Evolutionary conservation across 140 eudicot species (phyloP).

Genomic region (Senecio squalidus): DNA sequence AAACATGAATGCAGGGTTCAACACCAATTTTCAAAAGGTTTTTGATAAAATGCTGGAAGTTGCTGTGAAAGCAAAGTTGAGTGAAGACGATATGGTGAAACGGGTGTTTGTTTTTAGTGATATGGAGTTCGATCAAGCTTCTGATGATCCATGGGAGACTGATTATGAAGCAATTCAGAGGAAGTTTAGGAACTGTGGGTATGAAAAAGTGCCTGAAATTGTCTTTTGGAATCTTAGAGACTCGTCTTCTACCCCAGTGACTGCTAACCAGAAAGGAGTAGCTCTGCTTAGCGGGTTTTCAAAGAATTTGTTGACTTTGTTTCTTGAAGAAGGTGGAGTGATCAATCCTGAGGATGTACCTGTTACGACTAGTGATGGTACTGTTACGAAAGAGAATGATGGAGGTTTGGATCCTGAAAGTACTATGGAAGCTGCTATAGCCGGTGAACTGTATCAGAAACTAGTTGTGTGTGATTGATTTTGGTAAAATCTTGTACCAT

Average conservation of each 20-base stretch:
- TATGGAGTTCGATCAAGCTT: conserved; percentile 49
- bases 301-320: conserved; percentile 47
- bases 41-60: conserved; percentile 40
- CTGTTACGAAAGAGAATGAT: neutral
- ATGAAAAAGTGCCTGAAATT: conserved; percentile 42
- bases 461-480: conserved; percentile 47
- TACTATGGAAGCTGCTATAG: conserved; percentile 43
- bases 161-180: conserved; percentile 46
- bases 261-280: conserved; percentile 38
- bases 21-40: conserved; percentile 48
- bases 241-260: conserved; percentile 45
- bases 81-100: conserved; percentile 43
- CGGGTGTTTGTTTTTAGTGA: conserved; percentile 25
- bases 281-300: conserved; percentile 55
- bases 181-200: conserved; percentile 34
- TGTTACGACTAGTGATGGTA: too few relatives aligned
- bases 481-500: neutral
- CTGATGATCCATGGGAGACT: conserved; percentile 47
- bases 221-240: conserved; percentile 62
- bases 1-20: conserved; percentile 22
- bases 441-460: conserved; percentile 47
- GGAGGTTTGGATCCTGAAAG: conserved; percentile 35
- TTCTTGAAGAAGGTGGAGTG: conserved; percentile 47
- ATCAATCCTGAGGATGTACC: conserved; percentile 21
- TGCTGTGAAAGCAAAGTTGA: conserved; percentile 34